Base-by-base conservation (phyloP, 2,329 filamentous ascomycete species). In the Pyricularia sp. region DNA sequence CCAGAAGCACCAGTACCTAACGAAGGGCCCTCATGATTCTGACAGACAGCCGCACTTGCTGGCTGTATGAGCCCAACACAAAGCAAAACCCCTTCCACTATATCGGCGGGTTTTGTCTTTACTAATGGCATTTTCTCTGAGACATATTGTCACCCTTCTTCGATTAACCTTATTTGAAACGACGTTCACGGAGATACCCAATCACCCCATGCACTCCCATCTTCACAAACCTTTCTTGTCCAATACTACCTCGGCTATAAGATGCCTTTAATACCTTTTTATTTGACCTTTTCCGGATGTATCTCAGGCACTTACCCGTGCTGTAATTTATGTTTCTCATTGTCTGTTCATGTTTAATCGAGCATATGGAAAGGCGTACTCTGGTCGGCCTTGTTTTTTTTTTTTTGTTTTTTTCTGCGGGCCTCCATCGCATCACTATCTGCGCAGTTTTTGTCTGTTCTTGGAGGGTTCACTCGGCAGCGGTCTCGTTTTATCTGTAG, bases 161-260 rank as follows among this genome's bases (percentile, higher is more conserved):
- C 14, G 25, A 28, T 63, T 63, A 63, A 26, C 9, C 25, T 28
- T 63, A 63, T 28, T 26, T 61, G 64, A n/a, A 65, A 65, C 20
- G 64, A 65, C 33, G 33, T 28, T 28, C 30, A 65, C 64, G 28
- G 14, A 65, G 30, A 65, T 65, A 65, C 64, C 64, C 64, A 33
- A 65, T 20, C 17, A 65, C 25, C 14, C 25, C 12, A 63, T 28
- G 26, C 59, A 26, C 59, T 63, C 59, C 9, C 26, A 63, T 28
- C 14, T 30, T 50, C 42, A 50, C 42, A 36, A 36, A n/a, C 20
- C 17, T 10, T 50, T 50, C 42, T n/a, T 50, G 42, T 50, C 20
- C 14, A 20, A 50, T 50, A 50, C 17, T 50, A 50, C 17, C 36
- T 36, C n/a, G 42, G 42, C 42, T 50, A 50, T n/a, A 50, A 20